A percentile compares a stretch with the other conserved stretches of the same genome.
Evolutionary conservation across 2,329 filamentous ascomycete species (phyloP).

Genomic region (Chrysoporthe cubensis): DNA sequence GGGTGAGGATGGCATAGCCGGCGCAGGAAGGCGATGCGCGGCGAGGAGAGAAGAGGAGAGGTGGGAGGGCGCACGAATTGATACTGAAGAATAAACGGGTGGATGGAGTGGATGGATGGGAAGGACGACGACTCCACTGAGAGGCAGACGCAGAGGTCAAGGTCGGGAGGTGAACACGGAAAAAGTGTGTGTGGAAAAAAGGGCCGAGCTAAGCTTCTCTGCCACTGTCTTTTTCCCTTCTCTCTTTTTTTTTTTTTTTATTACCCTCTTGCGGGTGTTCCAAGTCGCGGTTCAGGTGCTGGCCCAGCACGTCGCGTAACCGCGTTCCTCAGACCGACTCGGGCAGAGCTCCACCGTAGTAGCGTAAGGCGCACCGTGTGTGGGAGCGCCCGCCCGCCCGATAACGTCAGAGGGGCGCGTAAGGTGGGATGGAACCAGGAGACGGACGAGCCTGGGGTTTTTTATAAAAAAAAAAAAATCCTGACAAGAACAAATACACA

Average conservation of each 20-base stretch:
- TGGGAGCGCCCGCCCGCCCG: not conserved
- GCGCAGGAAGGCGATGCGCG: not conserved
- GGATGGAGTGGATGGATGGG: not conserved
- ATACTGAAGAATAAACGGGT: not conserved
- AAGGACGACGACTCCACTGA: conserved; percentile 20
- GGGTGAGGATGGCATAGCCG: conserved; percentile 5
- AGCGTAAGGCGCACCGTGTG: conserved; percentile 7
- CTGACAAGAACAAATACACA: not conserved
- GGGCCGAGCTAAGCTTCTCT: conserved; percentile 21
- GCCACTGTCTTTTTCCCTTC: not conserved
- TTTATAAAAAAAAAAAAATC: not conserved
- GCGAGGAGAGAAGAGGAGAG: too few species aligned
- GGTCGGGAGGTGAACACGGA: conserved; percentile 5
- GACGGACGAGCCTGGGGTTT: too few species aligned
- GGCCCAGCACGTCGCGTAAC: conserved; percentile 28
- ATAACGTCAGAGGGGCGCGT: not conserved
- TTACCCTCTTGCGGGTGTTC: conserved; percentile 11
- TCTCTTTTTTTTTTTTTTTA: not conserved
- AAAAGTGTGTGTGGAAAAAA: conserved; percentile 4
- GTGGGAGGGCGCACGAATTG: not conserved
- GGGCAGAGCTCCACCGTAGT: conserved; percentile 16
- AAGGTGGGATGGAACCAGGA: not conserved
- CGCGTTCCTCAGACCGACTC: conserved; percentile 27
- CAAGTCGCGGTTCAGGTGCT: conserved; percentile 26
- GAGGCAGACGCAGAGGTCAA: conserved; percentile 17